These are phyloP conservation scores for Corymbia maculata DNA, from an alignment of 345 rosid species.

Conservation along the genomic window DNA sequence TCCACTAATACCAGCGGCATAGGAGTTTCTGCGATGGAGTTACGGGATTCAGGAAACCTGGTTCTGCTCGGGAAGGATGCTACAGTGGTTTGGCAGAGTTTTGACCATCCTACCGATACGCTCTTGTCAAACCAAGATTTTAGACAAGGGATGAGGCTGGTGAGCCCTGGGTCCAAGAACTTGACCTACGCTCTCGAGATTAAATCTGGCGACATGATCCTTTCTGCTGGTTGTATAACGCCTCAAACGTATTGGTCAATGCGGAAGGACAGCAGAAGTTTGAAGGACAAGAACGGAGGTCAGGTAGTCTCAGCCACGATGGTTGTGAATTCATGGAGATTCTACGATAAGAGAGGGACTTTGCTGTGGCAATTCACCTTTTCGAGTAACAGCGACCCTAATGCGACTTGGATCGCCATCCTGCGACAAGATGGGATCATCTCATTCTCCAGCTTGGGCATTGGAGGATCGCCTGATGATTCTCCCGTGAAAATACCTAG, in stretches of 20 bases:
- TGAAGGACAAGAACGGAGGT: slow-evolving; percentile 37
- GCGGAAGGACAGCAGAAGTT: slow-evolving; percentile 24
- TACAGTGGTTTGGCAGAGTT: slow-evolving; percentile 65
- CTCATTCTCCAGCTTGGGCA: slow-evolving; percentile 42
- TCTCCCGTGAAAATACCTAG: slow-evolving; percentile 43
- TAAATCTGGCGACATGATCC: slow-evolving; percentile 59
- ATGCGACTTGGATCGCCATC: slow-evolving; percentile 66
- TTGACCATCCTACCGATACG: slow-evolving; percentile 69
- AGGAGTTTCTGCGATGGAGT: slow-evolving; percentile 55
- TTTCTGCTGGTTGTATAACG: slow-evolving; percentile 41
- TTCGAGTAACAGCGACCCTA: slow-evolving; percentile 15
- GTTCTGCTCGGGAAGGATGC: slow-evolving; percentile 39
- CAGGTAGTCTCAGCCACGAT: slow-evolving; percentile 33
- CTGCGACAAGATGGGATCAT: slow-evolving; percentile 51
- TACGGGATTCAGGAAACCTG: slow-evolving; percentile 73
- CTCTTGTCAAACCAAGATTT: slow-evolving; percentile 56
- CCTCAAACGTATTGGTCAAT: slow-evolving; percentile 83
- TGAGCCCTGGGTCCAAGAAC: slow-evolving; percentile 38
- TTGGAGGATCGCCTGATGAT: slow-evolving; percentile 1
- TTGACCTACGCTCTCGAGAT: slow-evolving; percentile 65
- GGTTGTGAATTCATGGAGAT: slow-evolving; percentile 61
- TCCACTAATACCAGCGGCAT: slow-evolving; percentile 25
- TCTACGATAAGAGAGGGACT: slow-evolving; percentile 40
- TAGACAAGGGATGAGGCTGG: slow-evolving; percentile 55
- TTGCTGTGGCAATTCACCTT: slow-evolving; percentile 47